Base-by-base conservation (phyloP, 805 yeast genomes). In the Pichia eremophila region DNA sequence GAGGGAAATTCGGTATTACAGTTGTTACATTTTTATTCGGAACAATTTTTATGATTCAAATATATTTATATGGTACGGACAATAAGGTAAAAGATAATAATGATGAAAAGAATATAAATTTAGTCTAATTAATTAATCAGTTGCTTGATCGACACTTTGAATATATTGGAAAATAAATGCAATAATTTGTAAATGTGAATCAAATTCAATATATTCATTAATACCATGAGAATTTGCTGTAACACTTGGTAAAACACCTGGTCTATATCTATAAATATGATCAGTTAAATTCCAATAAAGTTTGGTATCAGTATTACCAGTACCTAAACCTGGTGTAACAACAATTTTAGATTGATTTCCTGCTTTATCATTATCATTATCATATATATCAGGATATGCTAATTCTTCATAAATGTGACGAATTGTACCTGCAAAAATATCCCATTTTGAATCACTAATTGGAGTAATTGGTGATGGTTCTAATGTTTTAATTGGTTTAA, bases 221-320 rank as follows among this genome's bases (percentile, higher is more conserved):
- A 84, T 83, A 32, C 85, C 78, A 64, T 85, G 91, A 38, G 73
- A 69, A 43, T 72, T 68, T 32, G 62, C 63, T 40, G 66, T 69
- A 28, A 66, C 61, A 34, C 68, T 67, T 17, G 67, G 66, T 22
- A 60, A 53, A 19, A 66, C 62, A 34, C 73, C 75, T 8, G 85
- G 83, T 36, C 71, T 67, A 60, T 72, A 80, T 51, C 89, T 71
- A 66, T 70, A 83, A 46, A 83, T 79, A 57, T 80, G 71, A 31
- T 68, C 60, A 2, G 83, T 75, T 55, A 83, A 66, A 42, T 65
- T 59, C 87, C 86, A 80, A 64, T 79, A 83, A 55, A 73, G 68
- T 47, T 69, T 66, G 4, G 88, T 82, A 57, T 83, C 90, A 6
- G 89, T 83, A 61, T 82, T 82, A 12, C 83, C 89, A 2, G 85